Percentiles rank a stretch among this genome's conserved stretches.
Evolutionary conservation across 2,329 filamentous ascomycete genomes (phyloP).

Genomic region (Hypocrella siamensis): DNA sequence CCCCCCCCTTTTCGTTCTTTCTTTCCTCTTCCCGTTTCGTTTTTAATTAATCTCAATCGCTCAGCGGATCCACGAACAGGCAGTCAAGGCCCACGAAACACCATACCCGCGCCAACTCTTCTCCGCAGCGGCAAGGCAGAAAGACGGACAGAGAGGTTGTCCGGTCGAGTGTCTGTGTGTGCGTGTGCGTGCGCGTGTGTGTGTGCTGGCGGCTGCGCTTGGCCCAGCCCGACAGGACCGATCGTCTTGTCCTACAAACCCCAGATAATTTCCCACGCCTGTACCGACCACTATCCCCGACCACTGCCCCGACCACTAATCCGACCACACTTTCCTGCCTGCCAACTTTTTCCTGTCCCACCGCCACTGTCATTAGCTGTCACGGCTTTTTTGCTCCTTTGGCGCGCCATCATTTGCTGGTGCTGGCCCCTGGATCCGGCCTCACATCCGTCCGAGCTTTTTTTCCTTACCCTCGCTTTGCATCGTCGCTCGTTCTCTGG

Average conservation of each 20-base stretch:
- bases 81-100: too few relatives aligned
- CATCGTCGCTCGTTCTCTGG: conserved; percentile 3
- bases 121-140: too few relatives aligned
- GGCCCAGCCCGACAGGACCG: conserved; percentile 5
- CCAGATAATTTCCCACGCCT: conserved; percentile 11
- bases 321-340: too few relatives aligned
- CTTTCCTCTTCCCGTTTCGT: too few relatives aligned
- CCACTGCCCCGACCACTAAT: too few relatives aligned
- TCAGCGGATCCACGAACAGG: too few relatives aligned
- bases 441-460: conserved; percentile 4
- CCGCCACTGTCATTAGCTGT: conserved; percentile 5
- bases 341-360: conserved; percentile 14
- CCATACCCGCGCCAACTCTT: too few relatives aligned
- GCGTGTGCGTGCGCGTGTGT: too few relatives aligned
- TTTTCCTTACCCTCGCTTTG: conserved; percentile 4
- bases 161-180: too few relatives aligned
- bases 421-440: conserved; percentile 6
- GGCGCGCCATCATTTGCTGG: conserved; percentile 4
- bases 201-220: conserved; percentile 7
- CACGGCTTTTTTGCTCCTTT: conserved; percentile 2
- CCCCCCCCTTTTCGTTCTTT: too few relatives aligned
- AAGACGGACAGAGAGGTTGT: too few relatives aligned
- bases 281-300: conserved; percentile 6
- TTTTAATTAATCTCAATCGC: too few relatives aligned
- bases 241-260: conserved; percentile 9